Percentiles rank a stretch among this genome's conserved stretches.
Evolutionary conservation across 2,329 filamentous ascomycete genomes (phyloP).

Genomic region (Calonectria pteridis): DNA sequence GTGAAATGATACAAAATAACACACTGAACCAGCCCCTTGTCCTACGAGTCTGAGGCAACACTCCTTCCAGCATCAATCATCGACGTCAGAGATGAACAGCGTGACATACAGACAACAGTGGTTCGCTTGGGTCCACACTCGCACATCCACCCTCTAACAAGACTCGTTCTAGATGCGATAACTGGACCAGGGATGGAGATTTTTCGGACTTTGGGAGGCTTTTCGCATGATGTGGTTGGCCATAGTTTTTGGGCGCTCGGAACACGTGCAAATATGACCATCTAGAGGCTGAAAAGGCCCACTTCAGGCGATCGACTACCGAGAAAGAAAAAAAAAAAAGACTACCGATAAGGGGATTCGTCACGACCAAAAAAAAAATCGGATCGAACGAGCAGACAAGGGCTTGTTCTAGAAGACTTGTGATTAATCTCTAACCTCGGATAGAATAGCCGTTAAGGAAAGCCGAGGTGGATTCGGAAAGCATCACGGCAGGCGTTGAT

Average conservation of each 20-base stretch:
- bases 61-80: not conserved
- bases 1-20: not conserved
- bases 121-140: conserved; percentile 34
- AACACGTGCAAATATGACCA: conserved; percentile 23
- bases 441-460: not conserved
- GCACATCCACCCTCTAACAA: conserved; percentile 22
- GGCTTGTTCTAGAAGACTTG: not conserved
- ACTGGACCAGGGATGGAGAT: conserved; percentile 37
- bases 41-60: not conserved
- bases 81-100: conserved; percentile 20
- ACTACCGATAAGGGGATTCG: conserved; percentile 17
- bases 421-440: conserved; percentile 24
- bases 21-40: not conserved
- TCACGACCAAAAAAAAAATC: not conserved
- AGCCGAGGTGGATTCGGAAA: not conserved
- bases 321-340: conserved; percentile 15
- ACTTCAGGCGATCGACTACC: conserved; percentile 22
- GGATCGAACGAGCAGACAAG: not conserved
- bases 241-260: conserved; percentile 13
- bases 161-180: conserved; percentile 23
- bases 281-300: conserved; percentile 26
- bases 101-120: conserved; percentile 29
- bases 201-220: conserved; percentile 28
- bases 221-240: conserved; percentile 26
- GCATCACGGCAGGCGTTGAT: not conserved